Conservation (phyloP, 192 early-diverging fungal genomes). For the Diversispora eburnea region DNA sequence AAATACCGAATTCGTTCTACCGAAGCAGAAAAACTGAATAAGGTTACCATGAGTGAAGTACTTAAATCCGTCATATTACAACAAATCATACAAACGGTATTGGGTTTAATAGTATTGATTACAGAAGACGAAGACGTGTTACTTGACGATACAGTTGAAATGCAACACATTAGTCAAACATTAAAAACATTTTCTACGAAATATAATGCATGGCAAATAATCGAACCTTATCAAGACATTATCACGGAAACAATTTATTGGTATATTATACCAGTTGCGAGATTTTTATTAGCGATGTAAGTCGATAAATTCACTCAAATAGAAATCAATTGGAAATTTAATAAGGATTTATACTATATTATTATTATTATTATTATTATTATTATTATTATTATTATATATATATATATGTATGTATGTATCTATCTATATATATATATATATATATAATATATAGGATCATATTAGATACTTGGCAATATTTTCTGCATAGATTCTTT, state of each 20-base stretch:
- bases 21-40: slow-evolving; percentile 54
- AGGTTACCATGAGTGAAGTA: slow-evolving; percentile 62
- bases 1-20: slow-evolving; percentile 66
- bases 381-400: background rate
- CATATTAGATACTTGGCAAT: slow-evolving; percentile 57
- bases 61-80: slow-evolving; percentile 63
- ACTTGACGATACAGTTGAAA: background rate
- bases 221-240: background rate
- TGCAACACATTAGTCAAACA: background rate
- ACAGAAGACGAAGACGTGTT: slow-evolving; percentile 27
- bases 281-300: slow-evolving; percentile 54
- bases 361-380: background rate
- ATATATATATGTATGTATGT: background rate
- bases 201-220: background rate
- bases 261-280: slow-evolving; percentile 33
- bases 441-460: slow-evolving; percentile 29
- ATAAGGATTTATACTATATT: no score
- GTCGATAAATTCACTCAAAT: background rate
- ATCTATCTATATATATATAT: background rate
- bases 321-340: no score
- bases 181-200: background rate
- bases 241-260: slow-evolving; percentile 30
- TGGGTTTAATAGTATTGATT: slow-evolving; percentile 32
- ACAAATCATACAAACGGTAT: slow-evolving; percentile 60
- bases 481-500: slow-evolving; percentile 71